Evolutionary conservation across 345 rosid genomes (phyloP), one percentile per base, ranked within the genome.

Genomic region (Moricandia moricandioides): DNA sequence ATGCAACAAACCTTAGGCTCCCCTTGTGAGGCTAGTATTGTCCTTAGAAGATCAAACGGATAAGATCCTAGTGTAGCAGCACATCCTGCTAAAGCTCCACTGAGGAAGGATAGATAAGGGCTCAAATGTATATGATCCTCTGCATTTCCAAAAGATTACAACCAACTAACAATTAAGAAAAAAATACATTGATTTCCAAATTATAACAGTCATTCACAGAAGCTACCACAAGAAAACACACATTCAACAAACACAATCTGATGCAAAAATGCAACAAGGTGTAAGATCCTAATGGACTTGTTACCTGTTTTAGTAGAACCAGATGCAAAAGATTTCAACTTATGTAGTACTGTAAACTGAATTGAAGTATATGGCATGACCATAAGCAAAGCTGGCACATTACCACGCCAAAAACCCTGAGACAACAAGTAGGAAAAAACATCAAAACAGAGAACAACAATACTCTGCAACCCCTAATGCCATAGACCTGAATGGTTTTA

Each of bases 381-480:
- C 97, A 94, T 92, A 30, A 94, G 97, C 71, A 94, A 84, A 70
- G 99, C 99, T 7, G 99, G 99, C 78, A 89, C 96, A 83, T 92
- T 95, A 35, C 99, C 99, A 68, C 97, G 97, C 99, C 97, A 95
- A 82, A 82, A 95, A 9, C 99, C 99, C 99, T 95, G 82, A 76
- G 82, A 78, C 34, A 80, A 73, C 47, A 82, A 80, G 55, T 11
- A 75, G 35, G n/a, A 49, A 45, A 51, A 52, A 57, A 29, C 62
- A 68, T 72, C 59, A 69, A 54, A 66, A 57, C 67, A 72, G 45
- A 34, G 51, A 6, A 13, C 16, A 59, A 49, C 24, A 52, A 17
- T 1, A 68, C 47, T 26, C 30, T 40, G 21, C 12, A 34, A 12
- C 18, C 18, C 21, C 13, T 60, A 51, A 73, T 8, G 18, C 21